Evolutionary conservation across 345 rosid species (phyloP), one percentile per base, ranked within the genome.

Genomic region (Geranium brycei): DNA sequence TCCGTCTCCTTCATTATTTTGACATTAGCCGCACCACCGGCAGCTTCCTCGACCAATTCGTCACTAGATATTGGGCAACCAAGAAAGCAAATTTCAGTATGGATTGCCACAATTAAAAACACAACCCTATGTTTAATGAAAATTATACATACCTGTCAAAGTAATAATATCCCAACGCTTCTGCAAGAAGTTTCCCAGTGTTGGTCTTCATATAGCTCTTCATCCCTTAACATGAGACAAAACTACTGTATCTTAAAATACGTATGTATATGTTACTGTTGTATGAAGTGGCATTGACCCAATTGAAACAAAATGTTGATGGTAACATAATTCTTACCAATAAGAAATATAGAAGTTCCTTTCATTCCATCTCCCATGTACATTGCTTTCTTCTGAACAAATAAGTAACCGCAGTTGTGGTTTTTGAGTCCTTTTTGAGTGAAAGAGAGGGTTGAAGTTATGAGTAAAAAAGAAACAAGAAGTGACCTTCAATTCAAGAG

Each of bases 41-140:
- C 89, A 4, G 91, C 96, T 79, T 87, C 96, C 47, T 75, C 78
- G 3, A 92, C 82, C 81, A 92, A 76, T 68, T 74, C 80, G 79
- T 89, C 53, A 47, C 53, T 47, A 2, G 15, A 11, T 47, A 47
- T 6, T 47, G 53, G 10, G 13, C 53, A 47, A 47, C 53, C 53
- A 47, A 3, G 1, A 47, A 13, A 47, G 15, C 14, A 47, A 47
- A 13, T 47, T 47, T 6, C 53, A 47, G 11, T 11, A 47, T 3
- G 3, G 53, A 47, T 10, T 47, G 11, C 53, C 53, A 47, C 53
- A 47, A 8, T 11, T 47, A 2, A 47, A 47, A 47, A 8, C 11
- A 47, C 53, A 47, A 47, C 13, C 14, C 53, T 8, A 10, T 47
- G 53, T 47, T 41, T 5, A 3, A 41, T 41, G 51, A 41, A 41